Percentiles rank a stretch among this genome's conserved stretches.
Evolutionary conservation across 331 rosid species (phyloP).

Genomic region (Cydonia oblonga): DNA sequence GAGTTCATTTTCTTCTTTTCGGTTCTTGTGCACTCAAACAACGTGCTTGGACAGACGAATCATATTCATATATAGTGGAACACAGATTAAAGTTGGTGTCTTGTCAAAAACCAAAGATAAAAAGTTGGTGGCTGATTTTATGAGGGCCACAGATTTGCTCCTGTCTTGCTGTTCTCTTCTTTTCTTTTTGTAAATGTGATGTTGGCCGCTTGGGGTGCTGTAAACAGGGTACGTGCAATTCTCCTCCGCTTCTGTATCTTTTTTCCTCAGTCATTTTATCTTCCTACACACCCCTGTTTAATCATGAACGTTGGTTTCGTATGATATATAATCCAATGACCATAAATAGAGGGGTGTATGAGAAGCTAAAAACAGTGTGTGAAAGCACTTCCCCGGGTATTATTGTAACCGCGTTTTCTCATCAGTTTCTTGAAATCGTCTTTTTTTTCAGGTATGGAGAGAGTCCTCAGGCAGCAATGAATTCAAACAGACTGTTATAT

Average conservation of each 20-base stretch:
- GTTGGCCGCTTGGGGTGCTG: slow-evolving; percentile 23
- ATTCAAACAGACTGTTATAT: slow-evolving; percentile 33
- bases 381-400: too few species aligned
- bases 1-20: slow-evolving; percentile 22
- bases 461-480: slow-evolving; percentile 34
- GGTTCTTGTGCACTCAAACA: slow-evolving; percentile 31
- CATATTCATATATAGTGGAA: slow-evolving; percentile 35
- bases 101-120: not conserved
- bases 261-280: not conserved
- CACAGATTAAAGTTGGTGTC: slow-evolving; percentile 26
- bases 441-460: slow-evolving; percentile 25
- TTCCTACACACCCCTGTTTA: too few species aligned
- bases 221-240: slow-evolving; percentile 33
- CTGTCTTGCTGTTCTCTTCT: slow-evolving; percentile 28
- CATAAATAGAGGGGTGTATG: too few species aligned
- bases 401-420: not conserved
- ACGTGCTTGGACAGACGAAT: slow-evolving; percentile 31
- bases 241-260: slow-evolving; percentile 7
- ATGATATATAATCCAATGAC: too few species aligned
- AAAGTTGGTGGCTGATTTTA: slow-evolving; percentile 70
- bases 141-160: slow-evolving; percentile 52
- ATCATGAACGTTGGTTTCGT: too few species aligned
- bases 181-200: slow-evolving; percentile 15
- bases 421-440: not conserved
- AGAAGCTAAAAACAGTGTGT: too few species aligned